Evolutionary conservation across 768 basidiomycete genomes (phyloP), one percentile per base, ranked within the genome.

Genomic region (Suillus hirtellus): DNA sequence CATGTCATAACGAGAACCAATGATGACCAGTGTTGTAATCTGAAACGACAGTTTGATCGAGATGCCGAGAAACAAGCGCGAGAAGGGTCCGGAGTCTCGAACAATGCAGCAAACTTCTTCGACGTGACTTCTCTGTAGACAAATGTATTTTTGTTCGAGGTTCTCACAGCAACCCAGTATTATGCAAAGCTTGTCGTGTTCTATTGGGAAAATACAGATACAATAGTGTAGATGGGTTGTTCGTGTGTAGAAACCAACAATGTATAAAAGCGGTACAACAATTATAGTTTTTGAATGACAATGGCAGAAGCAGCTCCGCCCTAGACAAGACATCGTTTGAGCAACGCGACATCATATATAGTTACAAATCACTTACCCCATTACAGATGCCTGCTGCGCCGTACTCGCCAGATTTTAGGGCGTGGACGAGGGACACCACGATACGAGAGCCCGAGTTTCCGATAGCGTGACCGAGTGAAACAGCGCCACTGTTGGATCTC

Each of bases 381-480:
- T 98, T 98, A 85, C 96, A 98, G 68, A 99, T 90, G 75, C 90
- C 95, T 43, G 96, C 96, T 61, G 93, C 94, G 68, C 96, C 96
- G 70, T 96, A 97, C 79, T 99, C 83, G 43, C 96, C 96, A 4
- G 88, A 76, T 82, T 96, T 89, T 68, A 98, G 86, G n/a, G 89
- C 87, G 73, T 98, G 95, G 4, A 93, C 81, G 17, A 99, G 85
- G 7, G 96, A 92, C 38, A 99, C 96, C 56, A 98, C 83, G 77
- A 99, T 98, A 54, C 96, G 89, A 56, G 92, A 86, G 15, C 96
- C 96, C 38, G 95, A 96, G 77, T 95, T 98, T 64, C 96, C 96
- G 73, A 99, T 94, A 52, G 96, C 94, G 74, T 98, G 90, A 35
- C 96, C 96, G 50, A 98, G 89, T 61, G 96, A 92, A 66, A 99